Base-by-base conservation (phyloP, 1,139 yeast genomes). In the Meyerozyma elateridarum region DNA sequence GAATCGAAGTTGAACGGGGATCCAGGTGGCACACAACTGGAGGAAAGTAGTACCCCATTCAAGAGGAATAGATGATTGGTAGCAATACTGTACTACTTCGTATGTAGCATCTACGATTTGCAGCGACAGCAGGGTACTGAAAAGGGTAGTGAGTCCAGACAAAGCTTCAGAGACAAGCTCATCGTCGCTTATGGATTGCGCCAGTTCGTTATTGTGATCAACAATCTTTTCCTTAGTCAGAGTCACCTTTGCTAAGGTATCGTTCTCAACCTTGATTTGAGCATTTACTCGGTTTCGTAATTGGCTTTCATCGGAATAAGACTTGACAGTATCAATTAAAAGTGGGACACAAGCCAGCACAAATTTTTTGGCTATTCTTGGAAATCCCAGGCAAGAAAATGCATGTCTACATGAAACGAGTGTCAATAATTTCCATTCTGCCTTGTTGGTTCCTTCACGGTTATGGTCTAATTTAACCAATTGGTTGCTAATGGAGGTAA, bases 1-100 rank as follows among this genome's bases (percentile, higher is more conserved):
- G 53, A 85, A 89, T 41, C 98, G 66, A 39, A 87, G 63, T 50
- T 88, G 96, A 12, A 91, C 95, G 0, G 95, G 97, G 6, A 87
- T 75, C 77, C 91, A 87, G 28, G 76, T 73, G 8, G 87, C 76
- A 37, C 85, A 73, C 41, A 78, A 63, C 41, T 78, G 82, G 31
- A 85, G 59, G 34, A 88, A 64, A 3, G 67, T 56, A 17, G 70
- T 64, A 2, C 76, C 65, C 89, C 89, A 81, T 6, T 45, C 44
- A 8, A 48, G 43, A 28, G 41, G 63, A 34, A 35, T 42, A 17
- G 34, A 39, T 4, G 50, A 43, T 3, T 47, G 40, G 30, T 55
- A 59, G 35, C 68, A 55, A 38, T 58, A 51, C 11, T 56, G 51
- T 8, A 73, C 60, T 6, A 76, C 60, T 6, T 66, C 65, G 24